Evolutionary conservation across 2,329 filamentous ascomycete genomes (phyloP).

Genomic region (Zalaria obscura): DNA sequence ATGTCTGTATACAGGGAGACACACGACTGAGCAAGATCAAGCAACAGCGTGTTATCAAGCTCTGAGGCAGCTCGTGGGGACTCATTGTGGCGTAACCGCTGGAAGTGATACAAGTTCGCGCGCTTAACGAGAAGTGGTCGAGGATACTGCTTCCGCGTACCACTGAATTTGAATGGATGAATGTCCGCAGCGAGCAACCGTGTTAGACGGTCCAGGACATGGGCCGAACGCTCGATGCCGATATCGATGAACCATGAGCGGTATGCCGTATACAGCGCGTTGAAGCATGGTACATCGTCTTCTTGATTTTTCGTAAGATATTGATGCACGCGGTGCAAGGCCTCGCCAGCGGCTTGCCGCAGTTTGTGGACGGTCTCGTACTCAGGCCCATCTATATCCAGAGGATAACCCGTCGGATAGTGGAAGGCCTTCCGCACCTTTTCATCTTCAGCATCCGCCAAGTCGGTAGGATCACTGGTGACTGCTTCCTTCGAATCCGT

Average conservation of each 20-base stretch:
- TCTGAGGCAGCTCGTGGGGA: constrained; percentile 76
- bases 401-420: constrained; percentile 76
- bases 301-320: constrained; percentile 78
- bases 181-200: constrained; percentile 77
- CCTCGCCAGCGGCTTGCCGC: constrained; percentile 63
- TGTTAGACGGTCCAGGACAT: constrained; percentile 76
- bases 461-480: constrained; percentile 34
- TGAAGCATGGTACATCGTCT: constrained; percentile 93
- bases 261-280: constrained; percentile 80
- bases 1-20: constrained; percentile 91
- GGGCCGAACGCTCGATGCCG: constrained; percentile 87
- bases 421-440: constrained; percentile 74
- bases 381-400: constrained; percentile 47
- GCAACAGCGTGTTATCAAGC: constrained; percentile 70
- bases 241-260: constrained; percentile 96
- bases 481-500: constrained; percentile 24
- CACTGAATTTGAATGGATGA: constrained; percentile 86
- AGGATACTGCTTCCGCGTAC: constrained; percentile 82
- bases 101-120: constrained; percentile 86
- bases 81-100: constrained; percentile 88
- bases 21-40: constrained; percentile 80
- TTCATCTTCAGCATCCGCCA: constrained; percentile 61
- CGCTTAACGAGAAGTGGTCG: constrained; percentile 82
- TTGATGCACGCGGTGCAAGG: constrained; percentile 69
- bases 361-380: constrained; percentile 70